Percentiles rank a stretch among this genome's conserved stretches.
These are phyloP conservation scores for Acer negundo DNA, from an alignment of 345 rosid species.

Conservation along the genomic window DNA sequence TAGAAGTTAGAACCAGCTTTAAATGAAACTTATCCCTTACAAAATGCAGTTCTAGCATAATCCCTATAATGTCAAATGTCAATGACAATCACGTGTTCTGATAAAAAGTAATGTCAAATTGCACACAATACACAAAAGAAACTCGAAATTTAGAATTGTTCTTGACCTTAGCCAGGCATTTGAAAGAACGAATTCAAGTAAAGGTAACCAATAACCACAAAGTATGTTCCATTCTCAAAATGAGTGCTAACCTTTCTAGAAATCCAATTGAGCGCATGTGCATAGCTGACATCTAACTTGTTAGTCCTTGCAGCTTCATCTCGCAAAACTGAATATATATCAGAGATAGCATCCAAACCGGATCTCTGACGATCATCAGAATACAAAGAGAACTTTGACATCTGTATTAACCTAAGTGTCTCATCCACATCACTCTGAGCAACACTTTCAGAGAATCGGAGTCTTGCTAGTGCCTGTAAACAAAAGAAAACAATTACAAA, in stretches of 20 bases:
- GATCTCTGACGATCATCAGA: slow-evolving; percentile 86
- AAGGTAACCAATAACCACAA: slow-evolving; percentile 1
- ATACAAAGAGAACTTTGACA: slow-evolving; percentile 96
- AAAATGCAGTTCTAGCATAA: neutral
- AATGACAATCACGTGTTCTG: neutral
- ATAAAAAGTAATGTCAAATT: neutral
- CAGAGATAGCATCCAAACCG: slow-evolving; percentile 97
- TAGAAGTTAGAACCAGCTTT: neutral
- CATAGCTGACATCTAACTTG: slow-evolving; percentile 76
- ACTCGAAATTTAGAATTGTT: neutral
- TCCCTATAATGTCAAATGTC: neutral
- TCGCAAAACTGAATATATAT: slow-evolving; percentile 88
- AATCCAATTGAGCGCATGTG: slow-evolving; percentile 95
- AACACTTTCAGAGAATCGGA: slow-evolving; percentile 88
- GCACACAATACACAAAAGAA: neutral
- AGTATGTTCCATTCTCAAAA: slow-evolving; percentile 3
- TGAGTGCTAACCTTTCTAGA: slow-evolving; percentile 79
- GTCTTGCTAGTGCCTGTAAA: slow-evolving; percentile 88
- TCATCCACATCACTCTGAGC: slow-evolving; percentile 99
- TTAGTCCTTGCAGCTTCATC: slow-evolving; percentile 95
- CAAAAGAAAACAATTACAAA: slow-evolving; percentile 12
- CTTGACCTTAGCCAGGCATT: neutral
- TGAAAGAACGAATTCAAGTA: neutral
- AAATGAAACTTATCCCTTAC: neutral
- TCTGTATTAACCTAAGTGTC: slow-evolving; percentile 94